phyloP scores from a whole-genome alignment of 352 stramenopile species.

The Aphanomyces astaci region DNA sequence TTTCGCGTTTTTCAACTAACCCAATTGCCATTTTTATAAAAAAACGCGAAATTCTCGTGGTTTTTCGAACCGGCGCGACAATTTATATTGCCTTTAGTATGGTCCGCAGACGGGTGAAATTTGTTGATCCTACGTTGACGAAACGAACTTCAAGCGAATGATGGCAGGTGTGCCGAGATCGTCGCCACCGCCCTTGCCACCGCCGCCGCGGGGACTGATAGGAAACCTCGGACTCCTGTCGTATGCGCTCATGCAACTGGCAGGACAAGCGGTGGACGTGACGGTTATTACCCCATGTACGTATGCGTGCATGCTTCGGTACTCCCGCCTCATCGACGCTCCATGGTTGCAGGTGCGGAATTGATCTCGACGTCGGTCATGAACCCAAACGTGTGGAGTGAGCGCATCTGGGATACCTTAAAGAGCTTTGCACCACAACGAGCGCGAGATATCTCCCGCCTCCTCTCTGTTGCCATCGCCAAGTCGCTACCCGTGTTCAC shows the following conservation, averaged over 20 bases:
- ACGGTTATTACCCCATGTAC: constrained; percentile 16
- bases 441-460: constrained; percentile 54
- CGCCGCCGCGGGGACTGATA: not conserved
- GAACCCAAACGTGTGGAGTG: constrained; percentile 69
- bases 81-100: not conserved
- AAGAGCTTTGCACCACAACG: constrained; percentile 70
- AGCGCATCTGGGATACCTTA: constrained; percentile 57
- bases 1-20: too few relatives aligned
- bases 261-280: constrained; percentile 12
- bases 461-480: constrained; percentile 45
- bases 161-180: not conserved
- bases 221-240: constrained; percentile 14
- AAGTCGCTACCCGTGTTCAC: constrained; percentile 50
- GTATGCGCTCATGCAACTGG: constrained; percentile 12
- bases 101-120: not conserved
- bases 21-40: too few relatives aligned
- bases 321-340: too few relatives aligned
- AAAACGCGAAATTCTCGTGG: not conserved
- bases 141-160: constrained; percentile 12
- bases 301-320: not conserved
- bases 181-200: not conserved
- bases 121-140: not conserved
- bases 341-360: constrained; percentile 14
- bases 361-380: constrained; percentile 40
- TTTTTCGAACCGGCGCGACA: not conserved